Base-by-base conservation (phyloP, 1,284 basidiomycete species). In the Fomitopsis palustris region DNA sequence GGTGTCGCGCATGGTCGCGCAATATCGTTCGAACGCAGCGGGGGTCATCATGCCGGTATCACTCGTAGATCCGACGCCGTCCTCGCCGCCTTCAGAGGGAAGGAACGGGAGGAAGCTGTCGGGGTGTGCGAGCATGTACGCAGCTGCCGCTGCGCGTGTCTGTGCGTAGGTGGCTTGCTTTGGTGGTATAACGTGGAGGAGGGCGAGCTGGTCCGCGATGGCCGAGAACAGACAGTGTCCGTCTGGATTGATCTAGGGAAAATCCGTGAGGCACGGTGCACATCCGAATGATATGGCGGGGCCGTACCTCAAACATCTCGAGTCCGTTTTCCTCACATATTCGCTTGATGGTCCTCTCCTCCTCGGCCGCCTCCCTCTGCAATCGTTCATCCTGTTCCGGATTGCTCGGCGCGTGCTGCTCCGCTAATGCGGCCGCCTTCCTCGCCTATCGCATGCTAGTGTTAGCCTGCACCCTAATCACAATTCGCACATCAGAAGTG, bases 71-170 rank as follows among this genome's bases (percentile, higher is more conserved):
- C 84, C 89, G 3, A 76, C 77, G n/a, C 84, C 83, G 71, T 93
- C 92, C 68, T 93, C 93, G 42, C 89, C 92, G 17, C 77, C 79
- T 29, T 84, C 75, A 6, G 90, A 88, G 0, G 95, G 90, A 7
- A 99, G 80, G 79, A 98, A 99, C 9, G 96, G 96, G 45, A 98
- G 78, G 71, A 99, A 99, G 67, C 96, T 93, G 70, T 96, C 89
- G 1, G 87, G 84, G 74, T 99, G 93, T 7, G 81, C 75, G 35
- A 84, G 83, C 71, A 99, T 95, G 74, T 93, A 97, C 54, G 84
- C 74, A 0, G 96, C 87, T 2, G 96, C 95, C 4, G 86, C 83
- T 12, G 72, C 72, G 31, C 97, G 89, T 39, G 87, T 82, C 21
- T 77, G 78, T 19, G 76, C 70, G 67, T 90, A 86, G 59, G 76